Base-by-base conservation (phyloP, 23 red algal genomes). In the Gracilaria caudata region DNA sequence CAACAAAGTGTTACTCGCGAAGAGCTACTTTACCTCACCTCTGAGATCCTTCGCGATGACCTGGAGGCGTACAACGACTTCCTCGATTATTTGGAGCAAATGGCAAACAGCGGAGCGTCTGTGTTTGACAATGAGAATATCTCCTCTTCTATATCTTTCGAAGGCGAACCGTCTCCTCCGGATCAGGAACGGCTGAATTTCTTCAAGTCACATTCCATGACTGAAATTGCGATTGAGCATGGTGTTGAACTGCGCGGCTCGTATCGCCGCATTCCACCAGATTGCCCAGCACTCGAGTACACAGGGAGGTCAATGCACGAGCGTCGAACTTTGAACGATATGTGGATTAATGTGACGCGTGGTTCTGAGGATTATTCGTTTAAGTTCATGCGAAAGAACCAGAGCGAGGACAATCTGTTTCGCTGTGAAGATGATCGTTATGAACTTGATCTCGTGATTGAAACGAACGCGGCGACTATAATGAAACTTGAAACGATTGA, bases 401-500 rank as follows among this genome's bases (percentile, higher is more conserved):
- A 83, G 51, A 89, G 83, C 49, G 93, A 99, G 66, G 97, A 99
- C 24, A 96, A 95, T 75, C 81, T 99, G 2, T 95, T 94, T 51
- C 89, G 97, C 7, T 95, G 93, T 44, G 97, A 99, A 82, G 97
- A 99, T 80, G 97, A 99, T 60, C 87, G 97, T 34, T 99, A 99
- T 71, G 97, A 99, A 84, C 79, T 99, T 3, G 97, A 99, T 66
- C 95, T 99, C 88, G 93, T 99, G 23, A 99, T 99, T 65, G 93
- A 94, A 56, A 99, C 97, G 0, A 99, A 99, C 68, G 83, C 93
- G 12, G 88, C 97, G 7, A 99, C 94, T 8, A 99, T 99, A 64
- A 77, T 79, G 40, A 93, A 94, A 79, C 92, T 99, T 14, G 93
- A 95, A 73, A 86, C 93, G n/a, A 93, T 99, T 53, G 97, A 86